Percentiles rank a stretch among this genome's conserved stretches.
Conservation (phyloP, 2,329 filamentous ascomycete genomes). For the Cladosporium sp. region DNA sequence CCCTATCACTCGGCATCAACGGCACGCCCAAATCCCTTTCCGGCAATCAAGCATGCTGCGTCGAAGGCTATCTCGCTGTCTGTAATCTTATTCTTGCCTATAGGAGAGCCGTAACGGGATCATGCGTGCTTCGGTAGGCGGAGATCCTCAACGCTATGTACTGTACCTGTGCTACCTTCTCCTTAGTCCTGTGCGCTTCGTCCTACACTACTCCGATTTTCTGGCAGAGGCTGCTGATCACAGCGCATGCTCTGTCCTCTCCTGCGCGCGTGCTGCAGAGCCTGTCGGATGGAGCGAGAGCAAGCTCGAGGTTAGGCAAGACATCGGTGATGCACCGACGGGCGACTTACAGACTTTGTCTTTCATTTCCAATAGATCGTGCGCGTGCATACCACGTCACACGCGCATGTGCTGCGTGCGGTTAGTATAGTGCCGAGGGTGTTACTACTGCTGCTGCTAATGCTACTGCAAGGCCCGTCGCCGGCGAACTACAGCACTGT, state of each 20-base stretch:
- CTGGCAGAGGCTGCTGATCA: slow-evolving; percentile 2
- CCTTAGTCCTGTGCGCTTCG: neutral
- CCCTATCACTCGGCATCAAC: neutral
- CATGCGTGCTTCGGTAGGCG: neutral
- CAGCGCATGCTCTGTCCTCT: slow-evolving; percentile 3
- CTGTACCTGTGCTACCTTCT: neutral
- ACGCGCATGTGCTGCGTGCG: neutral
- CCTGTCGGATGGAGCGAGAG: neutral
- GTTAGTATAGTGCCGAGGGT: neutral
- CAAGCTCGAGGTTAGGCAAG: neutral
- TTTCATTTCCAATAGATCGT: slow-evolving; percentile 1
- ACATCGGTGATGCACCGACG: neutral
- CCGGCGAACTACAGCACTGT: neutral
- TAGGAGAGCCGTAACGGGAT: neutral
- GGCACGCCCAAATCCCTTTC: neutral
- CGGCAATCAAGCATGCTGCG: neutral
- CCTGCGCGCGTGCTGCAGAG: neutral
- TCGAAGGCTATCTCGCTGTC: neutral
- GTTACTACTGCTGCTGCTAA: neutral
- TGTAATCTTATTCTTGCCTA: neutral
- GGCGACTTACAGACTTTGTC: neutral
- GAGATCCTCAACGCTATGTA: neutral
- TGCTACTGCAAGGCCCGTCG: neutral
- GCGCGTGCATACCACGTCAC: slow-evolving; percentile 10
- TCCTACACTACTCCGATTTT: neutral